These are phyloP conservation scores for Yarrowia phangngaensis DNA, from an alignment of 805 yeast genomes.

Conservation along the genomic window DNA sequence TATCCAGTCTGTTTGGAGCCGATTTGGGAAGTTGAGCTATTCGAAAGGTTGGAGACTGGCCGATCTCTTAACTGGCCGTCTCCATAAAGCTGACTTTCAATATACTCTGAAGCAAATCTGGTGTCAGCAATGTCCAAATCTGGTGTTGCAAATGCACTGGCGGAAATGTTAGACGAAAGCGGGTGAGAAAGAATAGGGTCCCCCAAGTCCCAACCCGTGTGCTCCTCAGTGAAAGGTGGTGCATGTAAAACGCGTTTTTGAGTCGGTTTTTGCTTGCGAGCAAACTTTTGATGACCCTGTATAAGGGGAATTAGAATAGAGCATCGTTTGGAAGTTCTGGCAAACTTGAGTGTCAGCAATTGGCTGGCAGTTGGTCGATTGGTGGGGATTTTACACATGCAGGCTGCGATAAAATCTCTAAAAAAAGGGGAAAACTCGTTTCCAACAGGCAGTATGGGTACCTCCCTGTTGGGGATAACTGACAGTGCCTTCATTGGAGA, in stretches of 20 bases:
- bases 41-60: no score
- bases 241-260: constrained; percentile 13
- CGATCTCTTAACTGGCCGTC: no score
- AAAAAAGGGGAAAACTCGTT: constrained; percentile 47
- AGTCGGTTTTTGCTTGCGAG: constrained; percentile 1
- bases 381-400: constrained; percentile 63
- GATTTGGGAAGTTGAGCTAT: no score
- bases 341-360: constrained; percentile 76
- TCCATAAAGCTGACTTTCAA: no score
- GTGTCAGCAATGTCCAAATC: no score
- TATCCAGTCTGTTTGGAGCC: no score
- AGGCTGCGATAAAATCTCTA: constrained; percentile 56
- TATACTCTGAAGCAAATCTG: no score
- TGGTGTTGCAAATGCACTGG: constrained; percentile 3
- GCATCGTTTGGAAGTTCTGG: constrained; percentile 41
- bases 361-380: constrained; percentile 74
- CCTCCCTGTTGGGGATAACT: constrained; percentile 58
- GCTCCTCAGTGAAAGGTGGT: constrained; percentile 9
- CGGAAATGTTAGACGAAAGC: neutral
- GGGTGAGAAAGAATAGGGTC: neutral
- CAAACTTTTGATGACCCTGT: constrained; percentile 16
- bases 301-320: constrained; percentile 24
- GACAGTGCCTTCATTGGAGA: constrained; percentile 75
- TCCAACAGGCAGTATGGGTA: constrained; percentile 55
- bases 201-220: constrained; percentile 15